Percentiles rank a stretch among this genome's conserved stretches.
These are phyloP conservation scores for Podospora australis DNA, from an alignment of 495 filamentous ascomycete species.

Conservation along the genomic window DNA sequence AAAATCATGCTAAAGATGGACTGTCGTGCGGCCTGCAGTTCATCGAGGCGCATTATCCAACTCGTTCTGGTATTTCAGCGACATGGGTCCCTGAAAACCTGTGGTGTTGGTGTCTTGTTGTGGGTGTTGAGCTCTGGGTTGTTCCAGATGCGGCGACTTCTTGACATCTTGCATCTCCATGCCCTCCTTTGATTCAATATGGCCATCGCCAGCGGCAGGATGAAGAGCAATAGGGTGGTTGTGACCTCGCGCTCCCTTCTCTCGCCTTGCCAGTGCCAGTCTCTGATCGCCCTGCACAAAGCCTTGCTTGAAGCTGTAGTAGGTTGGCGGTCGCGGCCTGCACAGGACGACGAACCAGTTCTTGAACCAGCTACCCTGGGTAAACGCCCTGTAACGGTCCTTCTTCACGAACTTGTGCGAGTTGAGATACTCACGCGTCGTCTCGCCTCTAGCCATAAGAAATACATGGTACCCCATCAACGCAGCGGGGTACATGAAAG, in stretches of 20 bases:
- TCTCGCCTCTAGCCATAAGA: constrained; percentile 83
- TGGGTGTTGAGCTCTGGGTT: neutral
- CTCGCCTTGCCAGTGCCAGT: constrained; percentile 39
- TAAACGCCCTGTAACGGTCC: constrained; percentile 87
- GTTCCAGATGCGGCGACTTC: constrained; percentile 3
- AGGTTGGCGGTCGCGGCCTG: constrained; percentile 80
- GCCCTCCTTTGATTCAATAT: constrained; percentile 24
- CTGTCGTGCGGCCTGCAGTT: too few relatives aligned
- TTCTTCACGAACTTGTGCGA: constrained; percentile 88
- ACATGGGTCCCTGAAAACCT: neutral
- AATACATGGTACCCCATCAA: constrained; percentile 85
- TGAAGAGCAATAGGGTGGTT: neutral
- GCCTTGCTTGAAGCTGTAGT: constrained; percentile 74
- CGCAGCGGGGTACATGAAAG: constrained; percentile 73
- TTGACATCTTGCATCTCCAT: constrained; percentile 43
- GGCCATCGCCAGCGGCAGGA: neutral
- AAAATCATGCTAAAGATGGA: too few relatives aligned
- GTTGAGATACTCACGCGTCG: constrained; percentile 91
- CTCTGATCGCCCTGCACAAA: constrained; percentile 82
- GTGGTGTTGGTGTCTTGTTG: neutral
- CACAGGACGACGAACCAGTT: constrained; percentile 81
- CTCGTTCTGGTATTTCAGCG: neutral
- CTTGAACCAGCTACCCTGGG: constrained; percentile 64
- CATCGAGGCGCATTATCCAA: neutral
- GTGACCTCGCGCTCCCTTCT: constrained; percentile 4